Evolutionary conservation across 768 basidiomycete species (phyloP).

Genomic region (Trametes sanguinea): DNA sequence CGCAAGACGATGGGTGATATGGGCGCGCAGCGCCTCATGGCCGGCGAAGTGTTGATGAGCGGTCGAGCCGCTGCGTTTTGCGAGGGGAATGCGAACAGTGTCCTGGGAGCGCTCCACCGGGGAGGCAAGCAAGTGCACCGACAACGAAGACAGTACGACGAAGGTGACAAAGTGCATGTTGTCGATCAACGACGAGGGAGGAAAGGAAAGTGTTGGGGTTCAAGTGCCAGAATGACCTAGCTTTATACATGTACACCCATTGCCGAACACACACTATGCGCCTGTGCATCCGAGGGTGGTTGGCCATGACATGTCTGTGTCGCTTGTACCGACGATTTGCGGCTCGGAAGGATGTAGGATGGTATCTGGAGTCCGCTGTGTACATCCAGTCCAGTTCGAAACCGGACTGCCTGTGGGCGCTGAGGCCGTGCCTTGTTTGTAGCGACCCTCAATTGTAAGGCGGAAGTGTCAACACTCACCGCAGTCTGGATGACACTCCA

Average conservation of each 20-base stretch:
- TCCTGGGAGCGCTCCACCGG: slow-evolving; percentile 17
- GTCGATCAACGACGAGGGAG: neutral
- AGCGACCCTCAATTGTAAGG: no score
- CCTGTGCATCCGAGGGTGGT: no score
- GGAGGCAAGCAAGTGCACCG: slow-evolving; percentile 6
- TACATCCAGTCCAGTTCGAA: neutral
- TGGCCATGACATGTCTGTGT: no score
- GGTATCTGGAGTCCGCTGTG: neutral
- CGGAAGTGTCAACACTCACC: no score
- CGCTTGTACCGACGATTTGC: no score
- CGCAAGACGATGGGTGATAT: slow-evolving; percentile 28
- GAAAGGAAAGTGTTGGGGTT: neutral
- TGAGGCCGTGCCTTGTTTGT: no score
- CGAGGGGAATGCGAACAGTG: slow-evolving; percentile 32
- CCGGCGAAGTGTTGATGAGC: slow-evolving; percentile 33
- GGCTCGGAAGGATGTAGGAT: no score
- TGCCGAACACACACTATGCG: no score
- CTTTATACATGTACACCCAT: no score
- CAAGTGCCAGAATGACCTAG: no score
- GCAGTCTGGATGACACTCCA: no score
- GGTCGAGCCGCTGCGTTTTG: slow-evolving; percentile 28
- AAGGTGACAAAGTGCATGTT: slow-evolving; percentile 5
- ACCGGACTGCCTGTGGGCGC: neutral
- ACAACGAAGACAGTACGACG: slow-evolving; percentile 4
- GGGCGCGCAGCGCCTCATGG: slow-evolving; percentile 27